A percentile compares a stretch with the other conserved stretches of the same genome.
Evolutionary conservation across 106 monocot species (phyloP).

Genomic region (Dioscorea alata): DNA sequence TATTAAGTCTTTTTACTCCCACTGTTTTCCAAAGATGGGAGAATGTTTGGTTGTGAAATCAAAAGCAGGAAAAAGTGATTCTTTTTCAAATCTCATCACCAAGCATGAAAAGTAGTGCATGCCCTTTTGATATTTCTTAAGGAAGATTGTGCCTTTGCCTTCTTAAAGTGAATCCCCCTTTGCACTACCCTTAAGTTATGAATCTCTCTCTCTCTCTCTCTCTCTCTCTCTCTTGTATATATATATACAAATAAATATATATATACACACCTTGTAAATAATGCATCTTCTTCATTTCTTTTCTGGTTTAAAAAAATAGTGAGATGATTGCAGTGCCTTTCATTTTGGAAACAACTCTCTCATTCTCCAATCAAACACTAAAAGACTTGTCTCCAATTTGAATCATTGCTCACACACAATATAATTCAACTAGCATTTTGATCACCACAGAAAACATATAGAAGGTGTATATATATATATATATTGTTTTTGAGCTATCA

Average conservation of each 20-base stretch:
- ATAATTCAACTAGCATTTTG: neutral
- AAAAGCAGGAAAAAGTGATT: constrained; percentile 32
- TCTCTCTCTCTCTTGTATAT: neutral
- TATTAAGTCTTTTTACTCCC: constrained; percentile 35
- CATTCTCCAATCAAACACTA: constrained; percentile 19
- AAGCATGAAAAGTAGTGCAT: constrained; percentile 48
- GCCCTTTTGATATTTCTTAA: constrained; percentile 38
- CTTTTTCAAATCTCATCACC: constrained; percentile 43
- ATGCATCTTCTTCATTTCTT: constrained; percentile 3
- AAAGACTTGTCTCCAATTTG: neutral
- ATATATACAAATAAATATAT: too few species aligned
- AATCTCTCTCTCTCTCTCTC: constrained; percentile 13
- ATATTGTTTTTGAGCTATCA: neutral
- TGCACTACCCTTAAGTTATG: constrained; percentile 44
- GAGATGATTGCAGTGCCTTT: constrained; percentile 23
- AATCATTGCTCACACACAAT: neutral
- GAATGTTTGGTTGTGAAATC: constrained; percentile 46
- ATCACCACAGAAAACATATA: neutral
- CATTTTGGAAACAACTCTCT: constrained; percentile 18
- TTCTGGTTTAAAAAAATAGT: neutral
- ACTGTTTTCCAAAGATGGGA: constrained; percentile 35
- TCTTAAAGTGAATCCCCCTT: constrained; percentile 44
- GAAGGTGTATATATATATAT: neutral
- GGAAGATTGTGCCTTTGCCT: constrained; percentile 43
- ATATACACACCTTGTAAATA: too few species aligned